Base-by-base conservation (phyloP, 1,284 basidiomycete genomes). In the Fomitopsis schrenkii region DNA sequence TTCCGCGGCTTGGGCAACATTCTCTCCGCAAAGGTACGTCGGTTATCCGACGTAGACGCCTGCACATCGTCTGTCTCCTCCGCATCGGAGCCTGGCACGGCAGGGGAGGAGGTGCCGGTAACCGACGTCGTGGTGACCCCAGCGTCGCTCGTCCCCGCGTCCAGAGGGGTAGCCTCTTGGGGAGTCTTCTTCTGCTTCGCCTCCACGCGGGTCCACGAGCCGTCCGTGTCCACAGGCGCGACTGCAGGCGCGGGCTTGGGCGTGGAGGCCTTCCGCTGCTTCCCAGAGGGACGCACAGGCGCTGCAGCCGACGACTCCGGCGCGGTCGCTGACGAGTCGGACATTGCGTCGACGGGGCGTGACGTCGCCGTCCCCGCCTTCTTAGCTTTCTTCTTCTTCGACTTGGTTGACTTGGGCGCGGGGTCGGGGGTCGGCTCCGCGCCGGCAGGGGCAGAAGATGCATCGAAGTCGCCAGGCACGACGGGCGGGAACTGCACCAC, bases 171-270 rank as follows among this genome's bases (percentile, higher is more conserved):
- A 57, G 30, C 38, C 54, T 58, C 56, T 55, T 46, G 59, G 55
- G 48, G 54, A 35, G 38, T 48, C 46, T 55, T 55, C 63, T 35
- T 55, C 52, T 26, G 38, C 38, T 59, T 63, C 54, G 66, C 57
- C 68, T 74, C 78, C 65, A 75, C 80, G 60, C 82, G 83, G 19
- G 84, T 87, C 85, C 85, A 87, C 1, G 80, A 80, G 55, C 79
- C 80, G 59, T 84, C 82, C 5, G 74, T 75, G 53, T 79, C 77
- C 6, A 70, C 57, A 17, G 74, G 70, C 22, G 67, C 58, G 2
- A 68, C 45, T 14, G 59, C 57, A n/a, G 55, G 54, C 22, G 59
- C 62, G 19, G 50, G 54, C 55, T 61, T 69, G 48, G 66, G 60
- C 30, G 61, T 62, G 12, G 67, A 63, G 45, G 69, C 72, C 59